Evolutionary conservation across 2,329 filamentous ascomycete species (phyloP), one percentile per base, ranked within the genome.

Genomic region (Phialocephala subalpina): DNA sequence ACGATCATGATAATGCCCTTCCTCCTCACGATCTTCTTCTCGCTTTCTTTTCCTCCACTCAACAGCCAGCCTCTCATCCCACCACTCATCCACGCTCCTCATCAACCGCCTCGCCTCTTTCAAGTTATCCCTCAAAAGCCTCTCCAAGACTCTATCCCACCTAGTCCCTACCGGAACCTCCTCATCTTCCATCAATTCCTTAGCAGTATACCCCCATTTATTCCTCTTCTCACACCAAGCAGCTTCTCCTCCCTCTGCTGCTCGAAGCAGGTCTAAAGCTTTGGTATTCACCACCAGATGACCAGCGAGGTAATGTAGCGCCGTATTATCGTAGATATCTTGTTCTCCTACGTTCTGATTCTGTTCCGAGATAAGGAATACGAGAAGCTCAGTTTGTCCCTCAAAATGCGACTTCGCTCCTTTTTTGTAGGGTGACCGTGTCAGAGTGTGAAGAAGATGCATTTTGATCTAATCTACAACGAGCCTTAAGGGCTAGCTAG

Each of bases 31-130:
- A 3, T 40, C 36, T 40, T 40, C 36, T 9, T 16, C 36, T 12
- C 18, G 18, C 18, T 40, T 16, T 40, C 36, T 22, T 56, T 27
- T 56, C 25, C 52, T 56, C 52, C 52, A 56, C 20, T 56, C 52
- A 22, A 33, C 25, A 56, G 52, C 25, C 25, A 56, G 12, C 18
- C 25, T 56, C 25, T 56, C 52, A 56, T 56, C 52, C 25, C 52
- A 56, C 25, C 25, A 56, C 27, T 56, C 5, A 56, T 33, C 25
- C 7, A 56, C 20, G 8, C 33, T 33, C 35, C 52, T 27, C 22
- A 9, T 56, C n/a, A 16, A 3, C 18, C 7, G 14, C 52, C 20
- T 33, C 36, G 18, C 29, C 52, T 35, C n/a, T 35, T 27, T 56
- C 52, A 29, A 22, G 33, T 56, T 56, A 3, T 56, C 11, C 6